Evolutionary conservation across 169 alveolate genomes (phyloP).

Genomic region (Besnoitia besnoiti): DNA sequence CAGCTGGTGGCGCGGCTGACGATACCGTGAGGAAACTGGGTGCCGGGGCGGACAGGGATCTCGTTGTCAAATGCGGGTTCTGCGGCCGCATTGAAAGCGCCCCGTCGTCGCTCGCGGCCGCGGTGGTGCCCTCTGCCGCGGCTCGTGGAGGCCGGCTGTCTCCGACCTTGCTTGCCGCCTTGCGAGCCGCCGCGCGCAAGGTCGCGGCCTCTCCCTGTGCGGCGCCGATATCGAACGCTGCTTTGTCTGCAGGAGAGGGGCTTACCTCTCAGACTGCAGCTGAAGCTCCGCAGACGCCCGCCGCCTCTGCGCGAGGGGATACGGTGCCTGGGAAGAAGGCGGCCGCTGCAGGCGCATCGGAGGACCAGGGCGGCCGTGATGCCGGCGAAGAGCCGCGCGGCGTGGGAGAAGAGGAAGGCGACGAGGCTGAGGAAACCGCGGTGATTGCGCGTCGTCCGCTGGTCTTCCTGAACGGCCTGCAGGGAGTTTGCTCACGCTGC

Average conservation of each 20-base stretch:
- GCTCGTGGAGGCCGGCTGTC: no score
- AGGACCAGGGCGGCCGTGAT: conserved; percentile 24
- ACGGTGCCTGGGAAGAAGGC: not conserved
- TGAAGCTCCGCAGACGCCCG: no score
- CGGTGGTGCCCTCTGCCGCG: not conserved
- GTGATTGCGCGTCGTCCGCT: not conserved
- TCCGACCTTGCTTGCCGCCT: not conserved
- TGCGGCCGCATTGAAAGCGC: not conserved
- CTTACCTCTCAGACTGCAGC: no score
- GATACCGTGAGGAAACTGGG: not conserved
- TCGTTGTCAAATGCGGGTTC: not conserved
- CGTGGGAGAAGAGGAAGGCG: not conserved
- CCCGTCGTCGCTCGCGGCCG: not conserved
- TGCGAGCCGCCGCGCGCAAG: not conserved
- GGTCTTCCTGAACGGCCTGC: not conserved
- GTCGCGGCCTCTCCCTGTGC: not conserved
- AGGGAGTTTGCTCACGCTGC: not conserved
- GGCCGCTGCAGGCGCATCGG: conserved; percentile 27
- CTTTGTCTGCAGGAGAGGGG: not conserved
- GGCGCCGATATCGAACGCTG: not conserved
- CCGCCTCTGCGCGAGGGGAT: no score
- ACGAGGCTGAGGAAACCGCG: not conserved
- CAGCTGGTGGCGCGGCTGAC: not conserved
- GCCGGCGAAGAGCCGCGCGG: not conserved
- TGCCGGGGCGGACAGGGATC: not conserved